Evolutionary conservation across 306 rosid genomes (phyloP), one percentile per base, ranked within the genome.

Genomic region (Cyclanthera cordifolia): DNA sequence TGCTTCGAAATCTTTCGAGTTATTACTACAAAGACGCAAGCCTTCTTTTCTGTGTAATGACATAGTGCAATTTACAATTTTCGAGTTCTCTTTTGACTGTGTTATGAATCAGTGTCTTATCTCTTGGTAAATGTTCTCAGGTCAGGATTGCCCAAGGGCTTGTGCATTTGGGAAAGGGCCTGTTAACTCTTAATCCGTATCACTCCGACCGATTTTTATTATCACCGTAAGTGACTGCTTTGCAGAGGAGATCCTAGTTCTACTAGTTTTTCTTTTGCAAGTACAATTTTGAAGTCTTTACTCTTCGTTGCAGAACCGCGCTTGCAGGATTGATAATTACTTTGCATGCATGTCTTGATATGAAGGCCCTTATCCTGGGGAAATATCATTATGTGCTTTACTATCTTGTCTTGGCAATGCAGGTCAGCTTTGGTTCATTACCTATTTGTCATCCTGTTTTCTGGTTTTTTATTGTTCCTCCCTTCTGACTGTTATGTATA

Each of bases 111-210:
- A 70, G 56, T 6, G 47, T 50, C 43, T 37, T 10, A 37, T 37
- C 43, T 11, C 43, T 37, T 37, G 10, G 74, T 57, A 57, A 37
- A 53, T 32, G 21, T 73, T 73, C 72, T 37, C 82, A 94, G 99
- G 99, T 94, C 56, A 89, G 99, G 52, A 94, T 94, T 71, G 96
- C 99, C 76, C 99, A 94, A 85, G 99, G 99, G 67, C 95, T 94
- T 77, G 99, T 90, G 20, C 97, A 94, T 82, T 70, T 94, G 80
- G 99, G 99, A 50, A 94, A 94, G 89, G 99, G 99, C 43, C 80
- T 94, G 57, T 70, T 94, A 76, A 94, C 99, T 16, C 85, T 94
- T 51, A 94, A 94, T 77, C 99, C 99, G 6, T 94, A 88, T 74
- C 99, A 94, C 82, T 94, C 99, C n/a, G 99, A 94, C 68, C 91